These are phyloP conservation scores for Pleodorina starrii DNA, from an alignment of 139 green algal species.

Conservation along the genomic window DNA sequence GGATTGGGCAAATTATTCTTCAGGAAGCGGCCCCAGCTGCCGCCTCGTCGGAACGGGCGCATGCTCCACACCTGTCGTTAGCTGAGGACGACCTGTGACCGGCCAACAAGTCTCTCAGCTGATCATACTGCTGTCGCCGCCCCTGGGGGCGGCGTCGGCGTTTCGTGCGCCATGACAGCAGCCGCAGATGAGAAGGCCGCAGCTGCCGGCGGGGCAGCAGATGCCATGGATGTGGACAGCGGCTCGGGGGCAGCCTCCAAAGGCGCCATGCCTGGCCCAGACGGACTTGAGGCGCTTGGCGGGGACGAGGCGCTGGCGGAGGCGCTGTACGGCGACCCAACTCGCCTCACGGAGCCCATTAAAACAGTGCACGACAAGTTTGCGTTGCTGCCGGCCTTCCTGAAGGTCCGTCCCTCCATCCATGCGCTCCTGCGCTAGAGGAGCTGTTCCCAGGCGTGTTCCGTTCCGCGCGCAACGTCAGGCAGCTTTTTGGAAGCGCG, in stretches of 20 bases:
- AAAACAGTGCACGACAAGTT: conserved; percentile 94
- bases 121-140: not conserved
- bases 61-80: too few relatives aligned
- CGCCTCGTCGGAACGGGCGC: too few relatives aligned
- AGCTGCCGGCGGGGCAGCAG: not conserved
- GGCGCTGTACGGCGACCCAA: conserved; percentile 66
- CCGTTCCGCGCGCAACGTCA: too few relatives aligned
- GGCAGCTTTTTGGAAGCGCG: too few relatives aligned
- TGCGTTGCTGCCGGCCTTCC: conserved; percentile 94
- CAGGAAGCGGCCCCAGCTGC: too few relatives aligned
- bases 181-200: not conserved
- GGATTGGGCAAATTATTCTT: too few relatives aligned
- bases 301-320: conserved; percentile 76
- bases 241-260: not conserved
- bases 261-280: not conserved
- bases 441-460: too few relatives aligned
- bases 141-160: not conserved
- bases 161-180: not conserved
- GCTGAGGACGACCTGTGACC: not conserved
- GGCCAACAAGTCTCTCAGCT: not conserved
- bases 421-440: too few relatives aligned
- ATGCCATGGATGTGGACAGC: conserved; percentile 34
- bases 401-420: conserved; percentile 82
- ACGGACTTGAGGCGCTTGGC: not conserved
- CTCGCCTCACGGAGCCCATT: conserved; percentile 82